phyloP scores from a whole-genome alignment of 129 eudicot species.

The Artemisia annua region DNA sequence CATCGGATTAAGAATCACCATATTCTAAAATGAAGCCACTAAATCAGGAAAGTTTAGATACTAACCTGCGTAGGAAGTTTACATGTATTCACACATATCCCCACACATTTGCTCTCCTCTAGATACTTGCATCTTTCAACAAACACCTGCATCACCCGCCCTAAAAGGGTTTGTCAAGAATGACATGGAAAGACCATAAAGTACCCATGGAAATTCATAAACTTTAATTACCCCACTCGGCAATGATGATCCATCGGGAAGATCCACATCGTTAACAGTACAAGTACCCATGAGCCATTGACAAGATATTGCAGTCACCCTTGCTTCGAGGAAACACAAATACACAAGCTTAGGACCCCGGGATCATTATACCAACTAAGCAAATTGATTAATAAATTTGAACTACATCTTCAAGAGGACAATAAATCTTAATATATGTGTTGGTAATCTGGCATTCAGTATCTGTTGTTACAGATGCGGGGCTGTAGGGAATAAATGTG shows the following conservation, averaged over 20 bases:
- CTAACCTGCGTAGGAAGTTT: conserved; percentile 96
- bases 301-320: conserved; percentile 91
- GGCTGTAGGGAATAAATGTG: background rate
- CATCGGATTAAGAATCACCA: conserved; percentile 2
- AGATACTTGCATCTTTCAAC: conserved; percentile 97
- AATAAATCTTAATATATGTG: too few relatives aligned
- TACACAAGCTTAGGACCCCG: conserved; percentile 24
- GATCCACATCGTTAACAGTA: conserved; percentile 65
- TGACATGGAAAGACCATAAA: conserved; percentile 11
- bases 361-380: background rate
- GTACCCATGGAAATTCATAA: background rate
- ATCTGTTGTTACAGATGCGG: background rate
- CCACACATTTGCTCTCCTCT: conserved; percentile 95
- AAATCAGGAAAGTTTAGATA: background rate
- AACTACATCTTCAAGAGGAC: background rate
- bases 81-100: conserved; percentile 89
- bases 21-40: background rate
- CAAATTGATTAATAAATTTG: background rate
- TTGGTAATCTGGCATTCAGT: too few relatives aligned
- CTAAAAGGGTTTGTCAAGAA: conserved; percentile 4
- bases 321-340: conserved; percentile 58
- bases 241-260: conserved; percentile 73
- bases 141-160: conserved; percentile 55
- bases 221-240: conserved; percentile 63
- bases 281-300: conserved; percentile 96